Conservation (phyloP, 169 alveolate species). For the Plasmodium vivax region DNA sequence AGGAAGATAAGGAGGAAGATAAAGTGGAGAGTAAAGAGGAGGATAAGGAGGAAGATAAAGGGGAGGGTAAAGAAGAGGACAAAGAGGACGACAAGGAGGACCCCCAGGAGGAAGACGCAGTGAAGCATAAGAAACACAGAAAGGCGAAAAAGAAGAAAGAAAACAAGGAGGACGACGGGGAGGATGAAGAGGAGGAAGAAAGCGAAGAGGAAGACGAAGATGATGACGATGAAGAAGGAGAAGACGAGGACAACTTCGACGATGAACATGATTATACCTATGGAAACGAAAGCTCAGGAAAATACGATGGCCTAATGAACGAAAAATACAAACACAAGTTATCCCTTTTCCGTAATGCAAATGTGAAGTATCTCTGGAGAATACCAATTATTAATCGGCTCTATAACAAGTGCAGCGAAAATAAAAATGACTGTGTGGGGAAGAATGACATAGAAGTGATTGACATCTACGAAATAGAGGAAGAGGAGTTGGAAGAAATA, state of each 20-base stretch:
- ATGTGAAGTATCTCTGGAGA: slow-evolving; percentile 35
- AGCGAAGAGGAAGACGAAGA: not conserved
- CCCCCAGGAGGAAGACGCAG: not conserved
- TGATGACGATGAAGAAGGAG: not conserved
- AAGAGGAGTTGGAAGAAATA: slow-evolving; percentile 14
- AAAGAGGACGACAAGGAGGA: not conserved
- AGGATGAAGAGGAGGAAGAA: not conserved
- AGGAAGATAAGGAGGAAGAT: not conserved
- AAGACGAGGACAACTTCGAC: not conserved
- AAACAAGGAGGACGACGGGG: not conserved
- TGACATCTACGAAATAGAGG: slow-evolving; percentile 30
- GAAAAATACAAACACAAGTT: slow-evolving; percentile 7
- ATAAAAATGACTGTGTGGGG: not conserved
- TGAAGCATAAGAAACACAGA: not conserved
- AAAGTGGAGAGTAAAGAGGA: not conserved
- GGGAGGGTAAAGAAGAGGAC: not conserved
- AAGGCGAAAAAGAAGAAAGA: not conserved
- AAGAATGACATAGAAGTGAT: slow-evolving; percentile 7
- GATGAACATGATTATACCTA: slow-evolving; percentile 7
- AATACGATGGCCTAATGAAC: not conserved
- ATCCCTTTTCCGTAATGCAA: slow-evolving; percentile 5
- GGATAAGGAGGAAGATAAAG: not conserved
- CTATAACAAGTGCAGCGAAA: slow-evolving; percentile 13
- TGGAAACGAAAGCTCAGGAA: not conserved
- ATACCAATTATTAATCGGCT: slow-evolving; percentile 30